phyloP scores from a whole-genome alignment of 2,329 filamentous ascomycete species.

The Talaromyces sp. region DNA sequence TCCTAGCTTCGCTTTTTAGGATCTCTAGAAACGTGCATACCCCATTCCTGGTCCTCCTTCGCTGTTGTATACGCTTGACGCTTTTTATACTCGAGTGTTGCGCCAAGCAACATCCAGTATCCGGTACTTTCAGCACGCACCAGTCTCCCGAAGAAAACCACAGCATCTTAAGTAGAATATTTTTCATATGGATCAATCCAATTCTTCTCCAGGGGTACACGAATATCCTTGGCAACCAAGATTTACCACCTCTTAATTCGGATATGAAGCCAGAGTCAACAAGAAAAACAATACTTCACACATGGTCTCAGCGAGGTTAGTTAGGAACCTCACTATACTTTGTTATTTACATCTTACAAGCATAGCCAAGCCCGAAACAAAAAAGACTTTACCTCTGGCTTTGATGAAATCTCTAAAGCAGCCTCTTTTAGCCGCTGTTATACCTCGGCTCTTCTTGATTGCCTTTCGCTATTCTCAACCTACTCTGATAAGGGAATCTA shows the following conservation, averaged over 20 bases:
- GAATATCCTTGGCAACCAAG: neutral
- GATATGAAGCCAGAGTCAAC: constrained; percentile 3
- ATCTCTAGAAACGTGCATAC: neutral
- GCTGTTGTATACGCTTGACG: neutral
- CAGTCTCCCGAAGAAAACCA: constrained; percentile 2
- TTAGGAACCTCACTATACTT: neutral
- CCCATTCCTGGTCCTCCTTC: neutral
- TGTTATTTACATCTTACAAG: neutral
- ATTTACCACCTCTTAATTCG: neutral
- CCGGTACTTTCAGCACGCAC: neutral
- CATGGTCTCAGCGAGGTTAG: constrained; percentile 7
- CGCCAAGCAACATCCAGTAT: neutral
- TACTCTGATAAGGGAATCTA: constrained; percentile 32
- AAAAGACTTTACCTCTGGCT: constrained; percentile 1
- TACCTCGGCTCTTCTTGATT: constrained; percentile 29
- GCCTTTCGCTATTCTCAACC: constrained; percentile 34
- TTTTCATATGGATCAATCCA: constrained; percentile 7
- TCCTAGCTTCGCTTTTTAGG: neutral
- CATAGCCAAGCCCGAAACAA: constrained; percentile 8
- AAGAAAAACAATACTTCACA: neutral
- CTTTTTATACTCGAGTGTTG: constrained; percentile 2
- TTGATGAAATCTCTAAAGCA: neutral
- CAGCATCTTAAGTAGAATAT: neutral
- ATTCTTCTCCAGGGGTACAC: constrained; percentile 3
- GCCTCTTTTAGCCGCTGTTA: constrained; percentile 27